Conservation (phyloP, 176 grass and related monocot genomes). For the Lolium multiflorum region DNA sequence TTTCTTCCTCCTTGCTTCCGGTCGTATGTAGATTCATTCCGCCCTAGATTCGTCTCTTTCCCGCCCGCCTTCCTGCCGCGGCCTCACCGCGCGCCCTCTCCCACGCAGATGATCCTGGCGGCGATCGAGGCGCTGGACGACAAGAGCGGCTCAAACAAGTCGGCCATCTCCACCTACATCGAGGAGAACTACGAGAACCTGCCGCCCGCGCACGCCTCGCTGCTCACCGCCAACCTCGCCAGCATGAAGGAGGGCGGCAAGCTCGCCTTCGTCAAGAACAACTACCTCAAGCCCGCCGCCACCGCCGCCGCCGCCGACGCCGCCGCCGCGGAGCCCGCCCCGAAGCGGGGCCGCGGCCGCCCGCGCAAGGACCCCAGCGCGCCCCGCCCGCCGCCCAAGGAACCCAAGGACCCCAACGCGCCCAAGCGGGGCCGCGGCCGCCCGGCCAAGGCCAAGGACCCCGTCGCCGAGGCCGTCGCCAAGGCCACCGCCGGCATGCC, state of each 20-base stretch:
- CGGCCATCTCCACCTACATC: slow-evolving; percentile 75
- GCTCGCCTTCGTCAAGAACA: slow-evolving; percentile 58
- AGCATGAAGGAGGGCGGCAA: slow-evolving; percentile 77
- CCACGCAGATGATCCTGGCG: slow-evolving; percentile 74
- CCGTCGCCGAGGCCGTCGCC: slow-evolving; percentile 36
- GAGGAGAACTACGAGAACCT: slow-evolving; percentile 56
- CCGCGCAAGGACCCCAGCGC: slow-evolving; percentile 57
- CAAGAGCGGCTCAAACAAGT: slow-evolving; percentile 59
- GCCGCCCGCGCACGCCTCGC: slow-evolving; percentile 45
- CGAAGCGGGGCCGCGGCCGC: slow-evolving; percentile 71
- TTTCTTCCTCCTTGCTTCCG: background rate
- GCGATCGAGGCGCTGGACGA: slow-evolving; percentile 60
- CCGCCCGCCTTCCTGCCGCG: background rate
- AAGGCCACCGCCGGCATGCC: slow-evolving; percentile 60
- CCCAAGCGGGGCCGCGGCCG: slow-evolving; percentile 38
- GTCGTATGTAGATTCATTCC: background rate
- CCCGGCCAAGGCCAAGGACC: slow-evolving; percentile 57
- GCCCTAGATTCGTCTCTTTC: background rate
- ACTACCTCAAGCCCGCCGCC: slow-evolving; percentile 45
- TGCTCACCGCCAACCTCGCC: slow-evolving; percentile 65
- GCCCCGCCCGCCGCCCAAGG: background rate
- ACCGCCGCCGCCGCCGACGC: background rate
- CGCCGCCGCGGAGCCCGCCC: slow-evolving; percentile 36
- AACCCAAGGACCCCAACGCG: slow-evolving; percentile 28
- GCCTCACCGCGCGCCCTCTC: background rate